These are phyloP conservation scores for Pseudogymnoascus sp. DNA, from an alignment of 2,329 filamentous ascomycete genomes.

Conservation along the genomic window DNA sequence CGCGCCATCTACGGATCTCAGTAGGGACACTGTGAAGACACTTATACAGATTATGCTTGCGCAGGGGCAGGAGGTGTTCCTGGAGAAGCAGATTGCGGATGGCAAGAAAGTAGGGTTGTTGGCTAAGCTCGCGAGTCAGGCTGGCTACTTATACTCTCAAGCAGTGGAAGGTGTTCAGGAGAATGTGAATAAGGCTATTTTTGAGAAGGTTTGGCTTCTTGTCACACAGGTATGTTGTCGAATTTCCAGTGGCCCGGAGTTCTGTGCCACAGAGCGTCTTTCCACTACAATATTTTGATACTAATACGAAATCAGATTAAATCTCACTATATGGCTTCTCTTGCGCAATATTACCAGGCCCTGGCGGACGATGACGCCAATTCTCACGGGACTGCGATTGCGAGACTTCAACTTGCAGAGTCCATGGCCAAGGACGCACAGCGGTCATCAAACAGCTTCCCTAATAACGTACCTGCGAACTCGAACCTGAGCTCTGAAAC, in stretches of 20 bases:
- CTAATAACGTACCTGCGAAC: slow-evolving; percentile 66
- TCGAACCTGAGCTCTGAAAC: slow-evolving; percentile 81
- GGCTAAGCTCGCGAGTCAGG: slow-evolving; percentile 88
- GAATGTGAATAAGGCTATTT: slow-evolving; percentile 81
- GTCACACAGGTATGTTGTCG: slow-evolving; percentile 61
- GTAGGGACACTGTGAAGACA: slow-evolving; percentile 90
- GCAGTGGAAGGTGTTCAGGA: slow-evolving; percentile 86
- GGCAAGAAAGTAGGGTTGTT: slow-evolving; percentile 86
- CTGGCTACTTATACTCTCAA: slow-evolving; percentile 79
- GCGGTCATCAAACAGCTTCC: slow-evolving; percentile 70
- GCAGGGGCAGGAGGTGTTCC: slow-evolving; percentile 92
- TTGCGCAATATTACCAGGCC: slow-evolving; percentile 91
- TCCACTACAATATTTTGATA: slow-evolving; percentile 6
- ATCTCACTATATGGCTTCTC: slow-evolving; percentile 70
- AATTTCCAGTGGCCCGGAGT: background rate
- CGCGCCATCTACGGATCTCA: slow-evolving; percentile 91
- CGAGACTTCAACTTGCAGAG: slow-evolving; percentile 75
- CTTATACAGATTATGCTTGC: slow-evolving; percentile 89
- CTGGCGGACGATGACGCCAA: slow-evolving; percentile 84
- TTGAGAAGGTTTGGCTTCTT: slow-evolving; percentile 87
- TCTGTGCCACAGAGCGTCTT: slow-evolving; percentile 1
- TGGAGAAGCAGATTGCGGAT: slow-evolving; percentile 91
- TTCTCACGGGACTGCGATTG: slow-evolving; percentile 76
- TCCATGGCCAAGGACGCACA: slow-evolving; percentile 69
- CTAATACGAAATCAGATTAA: slow-evolving; percentile 49